Base-by-base conservation (phyloP, 768 basidiomycete species). In the Symmetrospora coprosmae region DNA sequence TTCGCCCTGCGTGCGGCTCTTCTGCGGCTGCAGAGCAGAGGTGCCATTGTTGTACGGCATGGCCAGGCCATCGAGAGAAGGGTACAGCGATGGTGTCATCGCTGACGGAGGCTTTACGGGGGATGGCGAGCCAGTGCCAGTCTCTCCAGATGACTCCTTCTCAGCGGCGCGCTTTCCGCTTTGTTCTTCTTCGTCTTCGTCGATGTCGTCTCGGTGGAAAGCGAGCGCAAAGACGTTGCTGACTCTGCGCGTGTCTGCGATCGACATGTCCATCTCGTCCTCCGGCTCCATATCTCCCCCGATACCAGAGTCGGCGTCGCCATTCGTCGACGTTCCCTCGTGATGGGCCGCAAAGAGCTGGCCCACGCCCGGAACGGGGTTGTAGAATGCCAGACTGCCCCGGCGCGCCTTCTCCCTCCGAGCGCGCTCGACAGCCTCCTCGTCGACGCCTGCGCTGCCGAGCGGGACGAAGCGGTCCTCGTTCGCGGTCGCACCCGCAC, bases 281-380 rank as follows among this genome's bases (percentile, higher is more conserved):
- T 37, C 41, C 27, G 60, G 2, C 62, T 60, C 37, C 45, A 53
- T 4, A 17, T 41, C 52, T 14, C 53, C 65, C 16, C 65, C 60
- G 6, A 66, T n/a, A n/a, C n/a, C 49, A 23, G 11, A 11, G 14
- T 50, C 49, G 9, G 31, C 16, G 8, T 11, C 43, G 25, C 43
- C 43, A 23, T 23, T 23, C 13, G 11, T 8, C 11, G 25, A 23
- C 25, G 13, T 23, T 23, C 13, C 13, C 13, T 8, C 8, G 25
- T 46, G 43, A 46, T 46, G 43, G 13, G 25, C 43, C 21, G 43
- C 43, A 25, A 46, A 46, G 43, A 46, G 9, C 9, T 23, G 9
- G 25, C 25, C 25, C 16, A 46, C 25, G 9, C 45, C 49, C 33
- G n/a, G n/a, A n/a, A n/a, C n/a, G n/a, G n/a, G n/a, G n/a, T n/a